Percentiles rank a stretch among this genome's conserved stretches.
Conservation (phyloP, 208 protist species). For the Endotrypanum monterogeii region DNA sequence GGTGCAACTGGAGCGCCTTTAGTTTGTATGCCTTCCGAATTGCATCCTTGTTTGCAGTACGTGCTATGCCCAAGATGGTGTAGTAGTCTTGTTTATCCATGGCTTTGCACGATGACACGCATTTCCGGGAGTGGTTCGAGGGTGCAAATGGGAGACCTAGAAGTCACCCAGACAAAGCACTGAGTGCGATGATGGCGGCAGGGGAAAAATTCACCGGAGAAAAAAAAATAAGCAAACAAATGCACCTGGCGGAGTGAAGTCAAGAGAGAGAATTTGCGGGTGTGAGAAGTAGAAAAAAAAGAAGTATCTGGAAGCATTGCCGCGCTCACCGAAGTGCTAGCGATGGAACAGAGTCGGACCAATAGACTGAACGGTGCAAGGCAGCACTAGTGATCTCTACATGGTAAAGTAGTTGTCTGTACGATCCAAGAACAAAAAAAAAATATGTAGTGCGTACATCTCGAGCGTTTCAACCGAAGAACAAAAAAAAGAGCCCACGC, state of each 20-base stretch:
- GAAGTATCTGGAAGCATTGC: no score
- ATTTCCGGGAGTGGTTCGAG: conserved; percentile 4
- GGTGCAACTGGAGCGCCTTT: conserved; percentile 82
- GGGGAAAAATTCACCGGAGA: background rate
- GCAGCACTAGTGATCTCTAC: background rate
- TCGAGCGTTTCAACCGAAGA: background rate
- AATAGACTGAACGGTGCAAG: no score
- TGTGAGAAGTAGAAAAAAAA: background rate
- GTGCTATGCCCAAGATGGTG: conserved; percentile 68
- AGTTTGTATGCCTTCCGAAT: conserved; percentile 87
- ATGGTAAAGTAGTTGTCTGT: background rate
- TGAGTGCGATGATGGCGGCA: background rate
- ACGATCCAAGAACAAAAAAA: background rate
- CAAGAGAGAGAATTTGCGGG: background rate
- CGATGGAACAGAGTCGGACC: background rate
- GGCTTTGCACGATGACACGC: conserved; percentile 6
- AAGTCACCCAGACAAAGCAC: conserved; percentile 2
- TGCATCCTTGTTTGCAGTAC: conserved; percentile 68
- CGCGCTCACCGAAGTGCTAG: background rate
- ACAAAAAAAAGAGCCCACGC: background rate
- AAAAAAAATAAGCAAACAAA: background rate
- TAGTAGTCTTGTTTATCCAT: conserved; percentile 79
- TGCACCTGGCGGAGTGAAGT: background rate
- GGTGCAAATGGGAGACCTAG: background rate
- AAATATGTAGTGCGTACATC: background rate